A percentile compares a stretch with the other conserved stretches of the same genome.
Conservation (phyloP, 169 alveolate species). For the Cryptosporidium muris region DNA sequence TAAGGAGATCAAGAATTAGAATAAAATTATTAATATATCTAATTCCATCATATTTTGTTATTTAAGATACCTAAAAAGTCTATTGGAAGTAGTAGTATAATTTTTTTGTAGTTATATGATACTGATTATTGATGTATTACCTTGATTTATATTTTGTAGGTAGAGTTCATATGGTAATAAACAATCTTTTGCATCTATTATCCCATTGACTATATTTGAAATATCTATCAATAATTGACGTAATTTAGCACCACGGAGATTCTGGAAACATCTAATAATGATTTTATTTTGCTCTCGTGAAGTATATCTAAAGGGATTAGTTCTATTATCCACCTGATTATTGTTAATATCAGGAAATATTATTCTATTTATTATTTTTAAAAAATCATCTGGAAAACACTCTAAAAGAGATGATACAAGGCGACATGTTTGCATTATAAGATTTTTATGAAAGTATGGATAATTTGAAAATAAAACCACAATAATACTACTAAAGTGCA, state of each 20-base stretch:
- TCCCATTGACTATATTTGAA: conserved; percentile 44
- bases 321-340: too few relatives aligned
- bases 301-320: conserved; percentile 39
- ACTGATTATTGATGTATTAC: background rate
- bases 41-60: background rate
- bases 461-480: conserved; percentile 22
- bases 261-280: conserved; percentile 13
- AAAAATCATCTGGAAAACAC: conserved; percentile 25
- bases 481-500: conserved; percentile 4
- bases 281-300: conserved; percentile 14
- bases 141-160: background rate
- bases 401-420: conserved; percentile 17
- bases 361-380: conserved; percentile 30
- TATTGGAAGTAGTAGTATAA: background rate
- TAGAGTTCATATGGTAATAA: conserved; percentile 12
- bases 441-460: conserved; percentile 6
- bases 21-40: background rate
- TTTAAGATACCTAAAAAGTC: background rate
- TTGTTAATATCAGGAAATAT: conserved; percentile 24
- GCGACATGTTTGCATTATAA: conserved; percentile 32
- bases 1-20: too few relatives aligned
- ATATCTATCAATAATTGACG: conserved; percentile 38
- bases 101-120: background rate
- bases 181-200: conserved; percentile 13
- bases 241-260: conserved; percentile 10